Evolutionary conservation across 768 basidiomycete genomes (phyloP).

Genomic region (Kwoniella pini): DNA sequence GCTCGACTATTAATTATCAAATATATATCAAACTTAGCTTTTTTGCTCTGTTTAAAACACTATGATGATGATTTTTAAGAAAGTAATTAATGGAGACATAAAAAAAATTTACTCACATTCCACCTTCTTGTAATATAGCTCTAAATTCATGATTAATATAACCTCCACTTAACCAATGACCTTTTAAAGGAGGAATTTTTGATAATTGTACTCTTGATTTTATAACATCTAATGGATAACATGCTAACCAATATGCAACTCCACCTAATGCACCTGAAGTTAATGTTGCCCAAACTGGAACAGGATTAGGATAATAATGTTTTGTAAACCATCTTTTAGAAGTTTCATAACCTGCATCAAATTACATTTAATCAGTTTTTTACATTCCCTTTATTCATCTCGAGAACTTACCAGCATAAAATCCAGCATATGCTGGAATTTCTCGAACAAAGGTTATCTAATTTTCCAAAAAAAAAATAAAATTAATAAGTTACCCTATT

Average conservation of each 20-base stretch:
- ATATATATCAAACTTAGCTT: no score
- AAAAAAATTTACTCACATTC: constrained; percentile 62
- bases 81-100: no score
- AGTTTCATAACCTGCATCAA: constrained; percentile 84
- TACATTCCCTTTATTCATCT: no score
- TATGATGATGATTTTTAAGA: no score
- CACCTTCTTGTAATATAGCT: constrained; percentile 68
- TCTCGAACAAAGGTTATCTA: constrained; percentile 89
- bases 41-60: no score
- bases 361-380: no score
- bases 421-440: constrained; percentile 95
- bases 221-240: constrained; percentile 88
- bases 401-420: constrained; percentile 56
- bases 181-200: constrained; percentile 67
- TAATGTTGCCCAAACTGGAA: constrained; percentile 35
- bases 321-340: constrained; percentile 73
- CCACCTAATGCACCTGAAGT: constrained; percentile 57
- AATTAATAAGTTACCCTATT: no score
- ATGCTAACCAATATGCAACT: constrained; percentile 90
- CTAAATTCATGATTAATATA: constrained; percentile 76
- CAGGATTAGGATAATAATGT: constrained; percentile 13
- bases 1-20: constrained; percentile 11
- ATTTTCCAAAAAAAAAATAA: no score
- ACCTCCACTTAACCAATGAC: constrained; percentile 57
- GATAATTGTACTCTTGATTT: constrained; percentile 88